Conservation (phyloP, 768 basidiomycete genomes). For the Hericium erinaceus region DNA sequence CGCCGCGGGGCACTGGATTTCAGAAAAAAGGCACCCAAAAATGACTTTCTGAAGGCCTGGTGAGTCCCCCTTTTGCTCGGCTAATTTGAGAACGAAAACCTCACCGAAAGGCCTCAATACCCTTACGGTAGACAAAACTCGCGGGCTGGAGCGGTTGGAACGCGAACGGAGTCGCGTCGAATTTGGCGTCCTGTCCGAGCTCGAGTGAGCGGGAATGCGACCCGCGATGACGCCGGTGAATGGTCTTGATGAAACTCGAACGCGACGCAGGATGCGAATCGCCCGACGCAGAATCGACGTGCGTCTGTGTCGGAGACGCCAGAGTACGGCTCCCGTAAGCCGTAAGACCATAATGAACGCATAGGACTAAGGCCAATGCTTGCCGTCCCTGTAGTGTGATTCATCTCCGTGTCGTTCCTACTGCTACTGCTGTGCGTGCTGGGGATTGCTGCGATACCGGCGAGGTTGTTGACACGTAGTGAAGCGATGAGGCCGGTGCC, state of each 20-base stretch:
- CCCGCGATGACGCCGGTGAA: conserved; percentile 9
- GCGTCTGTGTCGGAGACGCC: conserved; percentile 29
- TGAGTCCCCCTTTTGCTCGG: too few relatives aligned
- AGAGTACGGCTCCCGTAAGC: conserved; percentile 24
- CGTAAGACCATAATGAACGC: conserved; percentile 22
- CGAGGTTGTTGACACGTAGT: conserved; percentile 60
- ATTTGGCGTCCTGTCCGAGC: conserved; percentile 31
- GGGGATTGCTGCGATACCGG: conserved; percentile 42
- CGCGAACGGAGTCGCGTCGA: conserved; percentile 62
- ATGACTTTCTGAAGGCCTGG: too few relatives aligned
- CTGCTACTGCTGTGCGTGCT: conserved; percentile 38
- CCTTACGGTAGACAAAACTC: conserved; percentile 85
- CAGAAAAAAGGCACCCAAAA: too few relatives aligned
- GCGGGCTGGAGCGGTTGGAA: conserved; percentile 73
- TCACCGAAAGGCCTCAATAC: conserved; percentile 49
- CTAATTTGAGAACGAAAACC: too few relatives aligned
- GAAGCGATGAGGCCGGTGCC: conserved; percentile 31
- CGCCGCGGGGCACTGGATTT: too few relatives aligned
- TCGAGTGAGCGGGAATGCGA: conserved; percentile 21
- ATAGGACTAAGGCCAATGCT: conserved; percentile 13
- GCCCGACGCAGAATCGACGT: conserved; percentile 29
- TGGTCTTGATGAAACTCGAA: conserved; percentile 11
- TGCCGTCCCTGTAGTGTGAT: conserved; percentile 10
- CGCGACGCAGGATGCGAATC: conserved; percentile 17
- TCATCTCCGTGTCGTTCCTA: conserved; percentile 30